Evolutionary conservation across 192 early-diverging fungal genomes (phyloP).

Genomic region (Coemansia furcata): DNA sequence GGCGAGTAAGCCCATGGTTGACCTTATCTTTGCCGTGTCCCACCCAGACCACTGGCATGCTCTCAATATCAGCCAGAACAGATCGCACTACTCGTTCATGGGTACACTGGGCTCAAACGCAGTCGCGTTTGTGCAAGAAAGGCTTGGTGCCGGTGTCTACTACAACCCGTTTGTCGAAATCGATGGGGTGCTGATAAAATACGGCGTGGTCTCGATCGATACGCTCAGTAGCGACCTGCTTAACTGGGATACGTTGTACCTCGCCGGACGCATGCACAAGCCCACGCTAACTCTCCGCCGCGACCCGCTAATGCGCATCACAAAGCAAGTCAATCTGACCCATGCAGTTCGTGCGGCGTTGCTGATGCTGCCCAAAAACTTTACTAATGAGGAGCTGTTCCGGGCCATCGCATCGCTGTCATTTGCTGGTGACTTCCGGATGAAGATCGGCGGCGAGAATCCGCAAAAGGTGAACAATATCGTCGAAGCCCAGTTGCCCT

Average conservation of each 20-base stretch:
- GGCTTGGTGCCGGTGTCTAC: conserved; percentile 87
- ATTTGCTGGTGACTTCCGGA: conserved; percentile 91
- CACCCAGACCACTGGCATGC: conserved; percentile 98
- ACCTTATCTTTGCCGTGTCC: conserved; percentile 93
- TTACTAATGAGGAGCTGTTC: conserved; percentile 82
- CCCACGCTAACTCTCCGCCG: conserved; percentile 58
- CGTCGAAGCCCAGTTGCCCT: conserved; percentile 66
- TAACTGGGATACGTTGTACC: conserved; percentile 94
- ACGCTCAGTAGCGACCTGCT: conserved; percentile 80
- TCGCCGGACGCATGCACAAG: conserved; percentile 97
- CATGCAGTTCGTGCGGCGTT: conserved; percentile 82
- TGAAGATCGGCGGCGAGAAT: conserved; percentile 90
- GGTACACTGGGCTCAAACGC: conserved; percentile 69
- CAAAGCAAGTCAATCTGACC: conserved; percentile 79
- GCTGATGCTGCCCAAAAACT: conserved; percentile 76
- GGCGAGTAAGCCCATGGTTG: conserved; percentile 76
- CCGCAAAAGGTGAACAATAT: conserved; percentile 96
- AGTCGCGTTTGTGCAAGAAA: conserved; percentile 75
- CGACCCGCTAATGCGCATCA: conserved; percentile 49
- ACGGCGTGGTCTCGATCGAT: conserved; percentile 95
- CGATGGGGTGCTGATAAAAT: conserved; percentile 86
- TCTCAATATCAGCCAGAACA: conserved; percentile 90
- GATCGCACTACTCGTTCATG: conserved; percentile 86
- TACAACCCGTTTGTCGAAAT: conserved; percentile 93
- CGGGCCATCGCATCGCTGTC: conserved; percentile 80